A percentile compares a stretch with the other conserved stretches of the same genome.
Evolutionary conservation across 352 stramenopile species (phyloP).

Genomic region (Phytophthora pistaciae): DNA sequence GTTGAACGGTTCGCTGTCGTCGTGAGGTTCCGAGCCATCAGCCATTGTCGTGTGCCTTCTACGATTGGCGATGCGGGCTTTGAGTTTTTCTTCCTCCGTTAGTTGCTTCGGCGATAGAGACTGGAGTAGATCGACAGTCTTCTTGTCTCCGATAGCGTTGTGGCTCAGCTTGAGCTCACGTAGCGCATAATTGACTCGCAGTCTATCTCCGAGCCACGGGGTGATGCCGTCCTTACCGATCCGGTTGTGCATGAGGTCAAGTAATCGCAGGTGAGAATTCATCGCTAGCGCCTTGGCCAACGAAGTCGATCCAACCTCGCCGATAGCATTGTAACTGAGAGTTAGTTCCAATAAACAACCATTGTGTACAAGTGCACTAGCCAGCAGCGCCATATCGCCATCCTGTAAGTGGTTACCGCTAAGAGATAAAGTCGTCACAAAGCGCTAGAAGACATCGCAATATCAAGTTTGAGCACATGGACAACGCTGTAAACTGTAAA

Average conservation of each 20-base stretch:
- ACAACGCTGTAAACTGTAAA: not conserved
- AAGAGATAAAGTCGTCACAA: constrained; percentile 63
- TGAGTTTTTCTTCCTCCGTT: constrained; percentile 63
- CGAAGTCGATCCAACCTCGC: constrained; percentile 54
- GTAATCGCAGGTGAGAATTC: constrained; percentile 48
- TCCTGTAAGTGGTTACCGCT: constrained; percentile 78
- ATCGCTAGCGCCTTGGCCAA: constrained; percentile 57
- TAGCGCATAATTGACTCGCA: constrained; percentile 60
- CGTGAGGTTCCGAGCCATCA: constrained; percentile 14
- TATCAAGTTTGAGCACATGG: too few species aligned
- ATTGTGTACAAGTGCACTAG: constrained; percentile 66
- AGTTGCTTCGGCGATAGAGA: constrained; percentile 51
- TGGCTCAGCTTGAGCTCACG: constrained; percentile 70
- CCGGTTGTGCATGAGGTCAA: constrained; percentile 80
- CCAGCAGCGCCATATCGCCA: constrained; percentile 54
- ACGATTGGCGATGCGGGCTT: constrained; percentile 50
- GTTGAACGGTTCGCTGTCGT: constrained; percentile 57
- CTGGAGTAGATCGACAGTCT: constrained; percentile 58
- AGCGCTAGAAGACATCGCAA: constrained; percentile 42
- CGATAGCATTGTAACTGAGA: constrained; percentile 80
- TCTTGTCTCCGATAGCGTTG: constrained; percentile 71
- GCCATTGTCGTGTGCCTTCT: constrained; percentile 30
- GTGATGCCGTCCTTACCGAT: constrained; percentile 64
- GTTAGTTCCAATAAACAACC: constrained; percentile 57
- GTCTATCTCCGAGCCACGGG: constrained; percentile 68